These are phyloP conservation scores for Oropetium thomaeum DNA, from an alignment of 176 grass and related monocot genomes.

Conservation along the genomic window DNA sequence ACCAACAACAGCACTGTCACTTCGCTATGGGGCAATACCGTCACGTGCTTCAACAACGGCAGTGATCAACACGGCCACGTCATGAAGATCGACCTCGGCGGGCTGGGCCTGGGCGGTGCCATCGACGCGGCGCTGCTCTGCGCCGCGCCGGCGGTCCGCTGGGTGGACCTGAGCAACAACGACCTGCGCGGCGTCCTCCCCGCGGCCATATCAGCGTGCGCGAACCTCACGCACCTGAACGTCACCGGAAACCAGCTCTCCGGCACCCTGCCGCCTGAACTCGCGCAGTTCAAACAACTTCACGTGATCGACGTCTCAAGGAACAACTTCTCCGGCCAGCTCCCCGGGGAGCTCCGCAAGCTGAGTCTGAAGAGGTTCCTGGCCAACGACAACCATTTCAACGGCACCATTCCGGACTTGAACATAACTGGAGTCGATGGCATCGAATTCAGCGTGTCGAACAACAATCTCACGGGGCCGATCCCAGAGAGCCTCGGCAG, in stretches of 20 bases:
- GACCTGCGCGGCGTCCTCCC: constrained; percentile 29
- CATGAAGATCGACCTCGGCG: not conserved
- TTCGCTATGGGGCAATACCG: not conserved
- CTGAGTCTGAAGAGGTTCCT: not conserved
- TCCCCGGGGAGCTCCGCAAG: constrained; percentile 14
- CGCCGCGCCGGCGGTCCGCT: constrained; percentile 7
- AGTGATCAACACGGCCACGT: not conserved
- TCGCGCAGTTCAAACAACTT: constrained; percentile 9
- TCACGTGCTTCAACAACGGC: not conserved
- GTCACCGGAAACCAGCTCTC: constrained; percentile 32
- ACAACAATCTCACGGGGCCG: constrained; percentile 47
- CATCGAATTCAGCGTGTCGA: constrained; percentile 24
- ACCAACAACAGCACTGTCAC: no score
- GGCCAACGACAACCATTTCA: constrained; percentile 38
- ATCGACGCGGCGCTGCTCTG: constrained; percentile 44
- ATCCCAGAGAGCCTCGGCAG: constrained; percentile 9
- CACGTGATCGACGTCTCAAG: constrained; percentile 21
- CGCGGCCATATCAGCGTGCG: constrained; percentile 25
- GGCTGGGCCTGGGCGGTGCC: constrained; percentile 19
- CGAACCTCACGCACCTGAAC: constrained; percentile 8
- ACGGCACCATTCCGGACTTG: constrained; percentile 46
- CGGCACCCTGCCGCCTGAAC: constrained; percentile 35
- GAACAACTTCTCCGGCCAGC: constrained; percentile 53
- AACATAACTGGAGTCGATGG: not conserved
- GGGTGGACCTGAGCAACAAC: constrained; percentile 25